These are phyloP conservation scores for Cladosporium sp. DNA, from an alignment of 2,329 filamentous ascomycete genomes.

Conservation along the genomic window DNA sequence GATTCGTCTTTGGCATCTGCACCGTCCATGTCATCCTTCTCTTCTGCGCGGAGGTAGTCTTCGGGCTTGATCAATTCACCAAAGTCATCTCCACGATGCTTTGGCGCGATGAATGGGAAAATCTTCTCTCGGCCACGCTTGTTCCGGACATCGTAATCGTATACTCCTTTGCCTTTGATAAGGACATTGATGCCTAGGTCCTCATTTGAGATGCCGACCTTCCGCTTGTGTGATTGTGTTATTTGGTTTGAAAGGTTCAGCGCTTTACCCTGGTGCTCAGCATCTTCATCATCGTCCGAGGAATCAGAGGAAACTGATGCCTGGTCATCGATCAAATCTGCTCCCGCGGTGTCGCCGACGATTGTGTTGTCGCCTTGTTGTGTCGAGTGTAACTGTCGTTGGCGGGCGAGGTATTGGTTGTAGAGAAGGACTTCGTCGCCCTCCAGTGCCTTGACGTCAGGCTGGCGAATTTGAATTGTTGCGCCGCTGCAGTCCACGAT, in stretches of 20 bases:
- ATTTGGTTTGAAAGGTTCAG: constrained; percentile 85
- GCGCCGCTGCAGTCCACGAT: constrained; percentile 65
- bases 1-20: constrained; percentile 59
- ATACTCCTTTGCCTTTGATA: constrained; percentile 77
- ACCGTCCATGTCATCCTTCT: constrained; percentile 74
- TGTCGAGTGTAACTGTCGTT: constrained; percentile 81
- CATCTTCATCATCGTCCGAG: constrained; percentile 86
- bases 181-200: constrained; percentile 91
- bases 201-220: constrained; percentile 81
- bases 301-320: constrained; percentile 83
- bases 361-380: constrained; percentile 69
- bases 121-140: constrained; percentile 91
- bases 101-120: constrained; percentile 81
- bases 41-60: constrained; percentile 89
- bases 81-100: constrained; percentile 83
- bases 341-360: constrained; percentile 69
- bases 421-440: constrained; percentile 78
- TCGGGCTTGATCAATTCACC: constrained; percentile 91
- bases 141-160: constrained; percentile 87
- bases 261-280: constrained; percentile 86
- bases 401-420: constrained; percentile 87
- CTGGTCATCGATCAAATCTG: constrained; percentile 58
- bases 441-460: constrained; percentile 65
- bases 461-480: constrained; percentile 33
- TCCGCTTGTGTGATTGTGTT: constrained; percentile 75